phyloP scores from a whole-genome alignment of 1,284 basidiomycete species.

The Lentinula novae-zelandiae region DNA sequence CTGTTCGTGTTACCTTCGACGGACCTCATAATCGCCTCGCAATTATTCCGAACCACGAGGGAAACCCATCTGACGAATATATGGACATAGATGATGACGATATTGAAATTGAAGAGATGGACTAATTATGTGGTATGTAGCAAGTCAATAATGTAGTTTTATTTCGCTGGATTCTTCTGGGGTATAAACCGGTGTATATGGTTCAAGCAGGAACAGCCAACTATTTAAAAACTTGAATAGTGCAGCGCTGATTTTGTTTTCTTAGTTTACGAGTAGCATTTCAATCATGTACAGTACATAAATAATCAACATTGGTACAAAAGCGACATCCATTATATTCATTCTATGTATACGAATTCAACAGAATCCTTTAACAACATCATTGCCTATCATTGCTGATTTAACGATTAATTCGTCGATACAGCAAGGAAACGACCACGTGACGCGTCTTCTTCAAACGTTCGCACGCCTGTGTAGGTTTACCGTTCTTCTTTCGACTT shows the following conservation, averaged over 20 bases:
- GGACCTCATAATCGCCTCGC: constrained; percentile 78
- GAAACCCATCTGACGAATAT: constrained; percentile 54
- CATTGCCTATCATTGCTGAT: too few species aligned
- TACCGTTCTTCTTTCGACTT: neutral
- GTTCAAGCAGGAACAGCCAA: too few species aligned
- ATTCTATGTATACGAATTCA: too few species aligned
- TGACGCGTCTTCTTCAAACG: neutral
- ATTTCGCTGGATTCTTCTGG: neutral
- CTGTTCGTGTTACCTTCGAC: constrained; percentile 77
- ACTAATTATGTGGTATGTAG: constrained; percentile 33
- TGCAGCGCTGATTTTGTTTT: too few species aligned
- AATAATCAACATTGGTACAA: too few species aligned
- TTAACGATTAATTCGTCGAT: too few species aligned
- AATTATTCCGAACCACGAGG: constrained; percentile 85
- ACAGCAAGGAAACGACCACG: neutral
- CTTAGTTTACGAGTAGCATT: too few species aligned
- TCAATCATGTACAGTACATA: too few species aligned
- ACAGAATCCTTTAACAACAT: too few species aligned
- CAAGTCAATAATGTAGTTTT: neutral
- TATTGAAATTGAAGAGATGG: constrained; percentile 79
- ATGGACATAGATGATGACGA: constrained; percentile 50
- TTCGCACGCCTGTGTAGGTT: neutral
- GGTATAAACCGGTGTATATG: neutral
- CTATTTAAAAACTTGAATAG: too few species aligned
- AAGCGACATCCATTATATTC: too few species aligned